Evolutionary conservation across 345 rosid species (phyloP), one percentile per base, ranked within the genome.

Genomic region (Euclidium syriacum): DNA sequence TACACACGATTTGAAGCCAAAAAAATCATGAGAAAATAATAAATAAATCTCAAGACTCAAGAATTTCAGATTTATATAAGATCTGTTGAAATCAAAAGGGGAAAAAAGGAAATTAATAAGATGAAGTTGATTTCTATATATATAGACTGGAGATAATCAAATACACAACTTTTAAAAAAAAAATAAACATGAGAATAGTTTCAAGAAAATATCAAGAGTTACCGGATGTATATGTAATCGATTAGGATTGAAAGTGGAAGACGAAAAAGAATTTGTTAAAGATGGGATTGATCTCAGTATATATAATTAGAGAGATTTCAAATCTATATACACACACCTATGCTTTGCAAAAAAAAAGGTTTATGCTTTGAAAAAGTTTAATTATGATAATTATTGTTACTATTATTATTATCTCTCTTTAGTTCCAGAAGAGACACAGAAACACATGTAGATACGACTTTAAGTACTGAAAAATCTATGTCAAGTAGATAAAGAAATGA

Each of bases 401-500:
- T 17, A 16, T 20, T 38, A 23, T 39, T 9, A 18, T 7, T 14
- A 23, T 44, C 29, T 27, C 27, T 29, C 42, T 70, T 62, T 54
- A 44, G 51, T 61, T 69, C 33, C 22, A 52, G 68, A 61, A 61
- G 69, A 54, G 58, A 70, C 69, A 70, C 74, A 62, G 52, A 70
- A 70, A 70, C 69, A 66, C 40, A 70, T 70, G 74, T 70, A 49
- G 74, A 70, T 70, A 54, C 69, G 74, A 70, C 74, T 70, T 70
- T 70, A 70, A 68, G 61, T 68, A 68, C 54, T 17, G 61, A 20
- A 62, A 60, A 52, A 42, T 17, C 32, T 33, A 60, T 52, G 44
- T 25, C 67, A 52, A 70, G 74, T 69, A 61, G 74, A 69, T 70
- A 70, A 70, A 70, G 68, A 43, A 61, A 61, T 2, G 48, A 52